These are phyloP conservation scores for Aspergillus thermomutatus DNA, from an alignment of 2,329 filamentous ascomycete species.

Conservation along the genomic window DNA sequence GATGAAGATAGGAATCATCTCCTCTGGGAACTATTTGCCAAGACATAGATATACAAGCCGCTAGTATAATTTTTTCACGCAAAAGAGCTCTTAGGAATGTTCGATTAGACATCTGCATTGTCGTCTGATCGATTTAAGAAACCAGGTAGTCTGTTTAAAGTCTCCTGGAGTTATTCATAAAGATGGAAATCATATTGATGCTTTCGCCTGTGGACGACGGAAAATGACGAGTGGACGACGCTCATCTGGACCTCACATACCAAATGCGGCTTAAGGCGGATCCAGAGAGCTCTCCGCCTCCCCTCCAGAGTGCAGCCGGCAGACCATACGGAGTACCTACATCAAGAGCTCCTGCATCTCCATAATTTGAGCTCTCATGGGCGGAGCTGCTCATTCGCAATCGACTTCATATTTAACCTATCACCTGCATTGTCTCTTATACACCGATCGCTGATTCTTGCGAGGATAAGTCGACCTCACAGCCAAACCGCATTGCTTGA, in stretches of 20 bases:
- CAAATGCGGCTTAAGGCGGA: constrained; percentile 15
- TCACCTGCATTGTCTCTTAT: neutral
- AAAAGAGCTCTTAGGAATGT: neutral
- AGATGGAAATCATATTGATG: neutral
- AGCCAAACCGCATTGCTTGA: neutral
- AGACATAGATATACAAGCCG: too few relatives aligned
- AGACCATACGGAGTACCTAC: neutral
- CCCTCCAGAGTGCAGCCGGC: neutral
- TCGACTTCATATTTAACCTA: neutral
- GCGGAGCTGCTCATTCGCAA: neutral
- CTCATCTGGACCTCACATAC: neutral
- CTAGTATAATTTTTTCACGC: too few relatives aligned
- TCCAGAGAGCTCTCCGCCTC: neutral
- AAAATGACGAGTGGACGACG: neutral
- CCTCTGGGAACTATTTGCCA: too few relatives aligned
- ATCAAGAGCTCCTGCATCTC: constrained; percentile 1
- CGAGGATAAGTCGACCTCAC: neutral
- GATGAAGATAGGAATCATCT: too few relatives aligned
- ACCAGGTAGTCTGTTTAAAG: neutral
- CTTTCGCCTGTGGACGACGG: neutral
- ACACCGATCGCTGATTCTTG: neutral
- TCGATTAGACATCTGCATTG: neutral
- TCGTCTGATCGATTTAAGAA: neutral
- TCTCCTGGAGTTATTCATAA: neutral
- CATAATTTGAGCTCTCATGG: constrained; percentile 1